Base-by-base conservation (phyloP, 2,329 filamentous ascomycete species). In the Lachnellula subtilissima region DNA sequence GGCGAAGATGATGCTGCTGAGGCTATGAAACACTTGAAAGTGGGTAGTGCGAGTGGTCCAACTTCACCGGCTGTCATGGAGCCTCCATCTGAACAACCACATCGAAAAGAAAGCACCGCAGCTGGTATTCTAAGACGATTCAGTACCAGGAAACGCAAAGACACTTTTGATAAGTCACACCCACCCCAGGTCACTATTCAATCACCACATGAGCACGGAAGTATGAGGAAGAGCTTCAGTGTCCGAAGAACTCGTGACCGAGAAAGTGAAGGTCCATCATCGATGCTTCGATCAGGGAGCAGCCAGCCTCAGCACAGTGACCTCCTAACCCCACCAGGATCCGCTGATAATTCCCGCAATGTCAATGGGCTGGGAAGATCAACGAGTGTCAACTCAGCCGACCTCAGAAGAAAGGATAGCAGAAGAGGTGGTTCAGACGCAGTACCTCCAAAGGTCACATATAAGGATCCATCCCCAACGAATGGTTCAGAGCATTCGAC, bases 1-100 rank as follows among this genome's bases (percentile, higher is more conserved):
- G 94, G 93, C 15, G 94, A 97, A 72, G 93, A 97, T 60, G 94
- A 99, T 56, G 81, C 90, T 11, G 81, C 86, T 0, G 89, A 96
- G 49, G 80, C 80, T 7, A 75, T 88, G 69, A 87, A 90, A 71
- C 83, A 85, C 62, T 73, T 87, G 19, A 83, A 85, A 61, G 68
- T 84, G 32, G 71, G 75, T 64, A 71, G 78, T 60, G 66, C 78
- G 61, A 65, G 79, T 65, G 70, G 73, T 60, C 69, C 78, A 62
- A 70, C 74, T 40, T 72, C 79, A 55, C 71, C 78, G 63, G 65
- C 81, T 64, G 67, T 82, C 28, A 71, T 79, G 43, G 80, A 86
- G 25, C 78, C 83, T 22, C 82, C 83, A 35, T 70, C 76, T 19
- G 86, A 85, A 69, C 81, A 79, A 9, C 78, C 83, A 5, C 76